A percentile compares a stretch with the other conserved stretches of the same genome.
phyloP scores from a whole-genome alignment of 805 yeast genomes.

The Saccharomycopsis sp. region DNA sequence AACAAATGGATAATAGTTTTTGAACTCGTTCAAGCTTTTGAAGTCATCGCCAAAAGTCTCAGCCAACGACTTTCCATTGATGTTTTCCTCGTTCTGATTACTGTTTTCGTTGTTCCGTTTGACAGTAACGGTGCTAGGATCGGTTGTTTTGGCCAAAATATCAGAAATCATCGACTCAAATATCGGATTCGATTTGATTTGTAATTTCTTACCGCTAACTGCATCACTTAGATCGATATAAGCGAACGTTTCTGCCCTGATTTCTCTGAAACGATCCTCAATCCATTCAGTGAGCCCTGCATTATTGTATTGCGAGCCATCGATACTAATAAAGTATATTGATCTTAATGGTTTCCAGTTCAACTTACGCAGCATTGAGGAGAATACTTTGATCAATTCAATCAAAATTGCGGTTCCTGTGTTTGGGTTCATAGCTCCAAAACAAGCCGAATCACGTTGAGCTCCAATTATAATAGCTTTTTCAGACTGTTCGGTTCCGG shows the following conservation, averaged over 20 bases:
- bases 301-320: conserved; percentile 69
- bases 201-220: conserved; percentile 46
- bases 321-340: conserved; percentile 77
- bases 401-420: conserved; percentile 71
- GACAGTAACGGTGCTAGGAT: conserved; percentile 19
- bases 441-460: conserved; percentile 67
- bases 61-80: neutral
- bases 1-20: conserved; percentile 66
- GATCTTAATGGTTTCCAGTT: conserved; percentile 83
- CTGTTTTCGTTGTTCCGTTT: conserved; percentile 6
- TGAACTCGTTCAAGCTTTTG: conserved; percentile 35
- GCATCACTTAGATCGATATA: conserved; percentile 71
- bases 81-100: neutral
- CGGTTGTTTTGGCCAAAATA: conserved; percentile 17
- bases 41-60: conserved; percentile 16
- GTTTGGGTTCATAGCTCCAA: conserved; percentile 65
- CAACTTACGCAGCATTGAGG: conserved; percentile 52
- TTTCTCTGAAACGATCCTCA: conserved; percentile 45
- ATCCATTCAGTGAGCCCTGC: conserved; percentile 85
- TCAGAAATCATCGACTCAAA: conserved; percentile 35
- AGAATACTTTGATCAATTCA: conserved; percentile 63
- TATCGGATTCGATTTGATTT: conserved; percentile 59
- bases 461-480: conserved; percentile 77
- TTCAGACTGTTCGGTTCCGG: conserved; percentile 74
- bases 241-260: conserved; percentile 56